Percentiles rank a stretch among this genome's conserved stretches.
These are phyloP conservation scores for Ampelocalamus luodianensis DNA, from an alignment of 176 grass and related monocot species.

Conservation along the genomic window DNA sequence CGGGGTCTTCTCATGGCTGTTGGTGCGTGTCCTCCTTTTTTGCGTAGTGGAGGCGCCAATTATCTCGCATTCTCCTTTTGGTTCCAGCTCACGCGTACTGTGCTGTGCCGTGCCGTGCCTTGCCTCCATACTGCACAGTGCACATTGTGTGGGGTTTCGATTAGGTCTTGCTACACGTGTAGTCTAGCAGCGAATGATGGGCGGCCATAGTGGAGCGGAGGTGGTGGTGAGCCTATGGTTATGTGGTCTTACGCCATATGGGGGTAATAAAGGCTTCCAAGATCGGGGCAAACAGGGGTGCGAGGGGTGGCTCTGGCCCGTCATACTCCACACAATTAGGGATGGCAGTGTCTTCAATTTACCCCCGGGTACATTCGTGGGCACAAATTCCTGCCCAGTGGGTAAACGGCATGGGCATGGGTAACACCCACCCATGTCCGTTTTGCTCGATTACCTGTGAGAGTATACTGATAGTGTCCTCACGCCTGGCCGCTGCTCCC, in stretches of 20 bases:
- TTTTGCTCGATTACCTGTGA: too few relatives aligned
- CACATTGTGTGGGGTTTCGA: not conserved
- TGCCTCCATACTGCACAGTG: not conserved
- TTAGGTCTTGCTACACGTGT: not conserved
- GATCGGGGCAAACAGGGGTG: too few relatives aligned
- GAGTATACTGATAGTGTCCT: too few relatives aligned
- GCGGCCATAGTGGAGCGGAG: not conserved
- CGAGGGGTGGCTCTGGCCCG: too few relatives aligned
- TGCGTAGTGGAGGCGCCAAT: constrained; percentile 23
- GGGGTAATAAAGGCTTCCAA: not conserved
- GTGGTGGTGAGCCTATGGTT: not conserved
- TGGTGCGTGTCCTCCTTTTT: not conserved
- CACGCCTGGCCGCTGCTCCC: too few relatives aligned
- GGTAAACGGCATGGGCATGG: too few relatives aligned
- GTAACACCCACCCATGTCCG: too few relatives aligned
- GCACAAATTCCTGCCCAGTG: too few relatives aligned
- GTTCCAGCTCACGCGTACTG: not conserved
- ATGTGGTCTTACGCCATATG: constrained; percentile 1
- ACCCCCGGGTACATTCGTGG: too few relatives aligned
- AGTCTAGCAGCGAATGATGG: constrained; percentile 31
- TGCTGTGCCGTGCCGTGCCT: not conserved
- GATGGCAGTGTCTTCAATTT: too few relatives aligned
- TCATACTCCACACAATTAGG: too few relatives aligned
- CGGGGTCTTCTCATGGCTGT: not conserved
- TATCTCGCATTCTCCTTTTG: not conserved